phyloP scores from a whole-genome alignment of 331 rosid species.

The Cydonia oblonga region DNA sequence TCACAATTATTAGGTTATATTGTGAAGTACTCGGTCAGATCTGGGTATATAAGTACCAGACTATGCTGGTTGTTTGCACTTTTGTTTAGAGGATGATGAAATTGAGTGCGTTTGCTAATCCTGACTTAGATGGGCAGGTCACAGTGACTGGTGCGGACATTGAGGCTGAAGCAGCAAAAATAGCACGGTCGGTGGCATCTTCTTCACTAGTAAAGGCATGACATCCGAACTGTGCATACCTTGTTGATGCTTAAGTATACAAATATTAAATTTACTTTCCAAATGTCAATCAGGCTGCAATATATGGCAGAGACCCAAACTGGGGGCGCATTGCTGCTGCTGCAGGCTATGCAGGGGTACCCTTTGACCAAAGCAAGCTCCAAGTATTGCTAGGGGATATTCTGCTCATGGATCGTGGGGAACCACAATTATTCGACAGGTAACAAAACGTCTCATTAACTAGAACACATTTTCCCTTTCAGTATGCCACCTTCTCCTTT shows the following conservation, averaged over 20 bases:
- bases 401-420: slow-evolving; percentile 77
- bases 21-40: not conserved
- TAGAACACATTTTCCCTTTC: not conserved
- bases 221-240: slow-evolving; percentile 3
- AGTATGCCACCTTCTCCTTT: not conserved
- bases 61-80: not conserved
- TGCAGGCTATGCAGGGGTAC: slow-evolving; percentile 81
- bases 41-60: not conserved
- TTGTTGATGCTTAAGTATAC: not conserved
- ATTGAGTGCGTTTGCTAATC: slow-evolving; percentile 1
- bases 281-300: slow-evolving; percentile 59
- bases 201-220: slow-evolving; percentile 87
- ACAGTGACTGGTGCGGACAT: slow-evolving; percentile 58
- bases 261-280: not conserved
- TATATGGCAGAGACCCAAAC: slow-evolving; percentile 90
- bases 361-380: slow-evolving; percentile 62
- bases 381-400: slow-evolving; percentile 68
- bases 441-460: slow-evolving; percentile 5
- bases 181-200: slow-evolving; percentile 90
- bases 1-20: not conserved
- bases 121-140: slow-evolving; percentile 38
- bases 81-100: not conserved
- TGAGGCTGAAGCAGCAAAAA: slow-evolving; percentile 82
- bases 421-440: slow-evolving; percentile 78
- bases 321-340: slow-evolving; percentile 98